Conservation (phyloP, 179 eudicot genomes). For the Sideroxylon spinosum region DNA sequence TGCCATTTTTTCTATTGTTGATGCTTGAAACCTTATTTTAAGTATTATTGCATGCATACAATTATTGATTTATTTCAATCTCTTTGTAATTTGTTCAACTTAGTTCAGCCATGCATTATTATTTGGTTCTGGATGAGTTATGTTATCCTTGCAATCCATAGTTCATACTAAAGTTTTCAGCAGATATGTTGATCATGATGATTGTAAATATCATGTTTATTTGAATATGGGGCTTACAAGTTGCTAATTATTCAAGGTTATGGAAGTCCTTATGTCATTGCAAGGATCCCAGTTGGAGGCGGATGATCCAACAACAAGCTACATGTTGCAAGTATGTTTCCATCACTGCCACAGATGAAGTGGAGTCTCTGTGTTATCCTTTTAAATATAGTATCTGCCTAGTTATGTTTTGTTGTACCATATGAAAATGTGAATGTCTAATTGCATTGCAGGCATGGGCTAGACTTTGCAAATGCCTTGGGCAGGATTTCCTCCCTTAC, state of each 20-base stretch:
- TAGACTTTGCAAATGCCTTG: constrained; percentile 89
- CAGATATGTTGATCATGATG: background rate
- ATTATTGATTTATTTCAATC: background rate
- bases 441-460: constrained; percentile 69
- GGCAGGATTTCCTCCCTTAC: constrained; percentile 88
- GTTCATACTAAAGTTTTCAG: background rate
- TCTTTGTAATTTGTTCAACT: background rate
- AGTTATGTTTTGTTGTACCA: background rate
- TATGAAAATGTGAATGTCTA: background rate
- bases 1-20: background rate
- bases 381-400: background rate
- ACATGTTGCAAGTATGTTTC: constrained; percentile 70
- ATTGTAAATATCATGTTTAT: background rate
- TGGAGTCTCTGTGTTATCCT: background rate
- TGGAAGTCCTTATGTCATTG: constrained; percentile 85
- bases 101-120: background rate
- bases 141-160: background rate
- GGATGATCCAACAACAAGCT: constrained; percentile 87
- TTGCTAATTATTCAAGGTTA: constrained; percentile 45
- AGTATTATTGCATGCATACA: background rate
- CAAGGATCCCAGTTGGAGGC: constrained; percentile 91
- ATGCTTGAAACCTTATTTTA: background rate
- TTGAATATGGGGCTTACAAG: background rate
- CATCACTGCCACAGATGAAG: background rate
- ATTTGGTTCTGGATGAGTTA: background rate